Evolutionary conservation across 2,329 filamentous ascomycete species (phyloP), one percentile per base, ranked within the genome.

Genomic region (Dactylellina cionopaga): DNA sequence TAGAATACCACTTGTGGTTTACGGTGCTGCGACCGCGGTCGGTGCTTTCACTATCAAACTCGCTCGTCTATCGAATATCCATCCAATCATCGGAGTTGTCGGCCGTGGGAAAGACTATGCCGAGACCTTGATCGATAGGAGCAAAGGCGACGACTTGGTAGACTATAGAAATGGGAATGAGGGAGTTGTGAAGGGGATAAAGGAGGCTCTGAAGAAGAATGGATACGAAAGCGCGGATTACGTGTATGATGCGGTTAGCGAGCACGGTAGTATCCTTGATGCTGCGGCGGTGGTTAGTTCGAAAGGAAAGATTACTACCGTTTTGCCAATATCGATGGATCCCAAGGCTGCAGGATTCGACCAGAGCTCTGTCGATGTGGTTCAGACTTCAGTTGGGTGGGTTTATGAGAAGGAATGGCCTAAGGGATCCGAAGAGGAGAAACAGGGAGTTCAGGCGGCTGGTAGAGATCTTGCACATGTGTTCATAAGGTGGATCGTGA

Each of bases 51-150:
- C 83, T 0, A 79, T 89, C 43, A 85, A 89, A 77, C 80, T 89
- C 13, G 86, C 86, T 9, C 76, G 75, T 3, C 80, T 80, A 6
- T 83, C 82, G 68, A 85, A 86, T 76, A 85, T 89, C 71, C 86
- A 88, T 78, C 88, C 87, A 0, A 79, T 89, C 43, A 86, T 90
- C 74, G 84, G 83, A 69, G 81, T 89, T 5, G 86, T 87, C 0
- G 87, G 87, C 5, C 80, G 81, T 1, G 84, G 84, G 4, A 78
- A 78, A 6, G 76, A 82, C 1, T 84, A 84, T 74, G 85, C 88
- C 2, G 80, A 85, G 77, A 78, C 76, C 0, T 79, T 88, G 29
- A 82, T 89, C 60, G 84, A 87, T 76, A 77, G 78, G 7, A 78
- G 77, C 55, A 85, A 85, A 76, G 86, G 87, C 37, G 87, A 89